Evolutionary conservation across 1,284 basidiomycete species (phyloP), one percentile per base, ranked within the genome.

Genomic region (Meripilus lineatus): DNA sequence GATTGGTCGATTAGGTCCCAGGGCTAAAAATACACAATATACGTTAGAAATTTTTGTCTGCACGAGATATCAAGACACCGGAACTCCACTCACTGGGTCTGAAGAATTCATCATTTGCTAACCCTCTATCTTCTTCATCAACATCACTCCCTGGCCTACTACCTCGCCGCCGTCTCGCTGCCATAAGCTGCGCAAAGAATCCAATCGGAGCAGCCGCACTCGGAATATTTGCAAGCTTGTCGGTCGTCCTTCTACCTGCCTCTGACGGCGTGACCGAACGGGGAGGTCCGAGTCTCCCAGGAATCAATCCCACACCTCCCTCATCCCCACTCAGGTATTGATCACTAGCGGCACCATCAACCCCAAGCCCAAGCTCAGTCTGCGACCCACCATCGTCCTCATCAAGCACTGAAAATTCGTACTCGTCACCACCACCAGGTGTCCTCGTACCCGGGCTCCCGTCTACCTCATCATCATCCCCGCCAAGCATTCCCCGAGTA

Each of bases 21-120:
- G 67, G 51, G 68, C 77, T 81, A 38, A 20, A 11, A 21, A 11
- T n/a, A 18, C 14, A n/a, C 22, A 24, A 21, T 41, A 10, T n/a
- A 35, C 33, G 33, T 8, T 17, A n/a, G n/a, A 35, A 35, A 7
- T 30, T 35, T 18, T 15, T 18, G 8, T 8, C 20, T 14, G 7
- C 33, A 35, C 33, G 33, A 35, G 20, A 33, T 18, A 18, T 10
- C n/a, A 30, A 10, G 23, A 7, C 14, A 20, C 18, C 5, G 21
- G 5, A 32, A 21, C 22, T 20, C 4, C 5, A 63, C 79, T 49
- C 54, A 85, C 81, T 79, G 10, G 76, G 65, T 49, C 69, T 70
- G 62, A 87, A 87, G 61, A 84, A 87, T 52, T 78, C 63, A 2
- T 69, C 70, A 47, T 71, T 79, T 0, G 81, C 84, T 38, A 86